Evolutionary conservation across 441 rosid species (phyloP).

Genomic region (Pelargonium myrrhifolium): DNA sequence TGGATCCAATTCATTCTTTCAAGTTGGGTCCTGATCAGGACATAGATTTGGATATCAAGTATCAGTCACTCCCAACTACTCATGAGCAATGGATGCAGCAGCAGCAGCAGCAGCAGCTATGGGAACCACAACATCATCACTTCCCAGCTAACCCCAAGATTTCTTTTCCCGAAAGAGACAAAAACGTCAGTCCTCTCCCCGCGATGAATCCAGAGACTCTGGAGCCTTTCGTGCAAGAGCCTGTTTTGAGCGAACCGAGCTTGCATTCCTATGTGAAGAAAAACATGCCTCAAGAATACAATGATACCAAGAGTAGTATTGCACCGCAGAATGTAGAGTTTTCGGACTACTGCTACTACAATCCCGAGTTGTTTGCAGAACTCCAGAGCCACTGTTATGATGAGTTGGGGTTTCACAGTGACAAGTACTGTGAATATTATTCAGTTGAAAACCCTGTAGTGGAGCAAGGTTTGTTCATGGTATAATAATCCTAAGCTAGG

Average conservation of each 20-base stretch:
- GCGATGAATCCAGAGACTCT: conserved; percentile 7
- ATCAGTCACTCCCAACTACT: too few relatives aligned
- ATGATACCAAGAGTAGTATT: neutral
- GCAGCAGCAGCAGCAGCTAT: too few relatives aligned
- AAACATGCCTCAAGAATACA: too few relatives aligned
- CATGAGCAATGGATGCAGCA: neutral
- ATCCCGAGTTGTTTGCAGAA: neutral
- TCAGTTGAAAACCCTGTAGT: neutral
- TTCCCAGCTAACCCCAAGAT: conserved; percentile 8
- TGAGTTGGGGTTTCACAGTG: conserved; percentile 5
- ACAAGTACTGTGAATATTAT: neutral
- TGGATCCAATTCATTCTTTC: too few relatives aligned
- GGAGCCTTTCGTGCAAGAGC: conserved; percentile 7
- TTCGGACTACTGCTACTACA: conserved; percentile 7
- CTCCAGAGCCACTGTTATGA: conserved; percentile 4
- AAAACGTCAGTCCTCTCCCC: conserved; percentile 3
- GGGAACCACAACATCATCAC: neutral
- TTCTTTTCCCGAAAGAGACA: conserved; percentile 3
- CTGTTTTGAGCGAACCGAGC: neutral
- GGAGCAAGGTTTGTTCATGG: conserved; percentile 12
- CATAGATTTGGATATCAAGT: neutral
- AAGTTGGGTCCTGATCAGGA: too few relatives aligned
- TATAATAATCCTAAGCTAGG: too few relatives aligned
- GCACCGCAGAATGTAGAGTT: conserved; percentile 3
- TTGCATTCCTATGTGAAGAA: too few relatives aligned